These are phyloP conservation scores for Metschnikowia arizonensis DNA, from an alignment of 805 yeast species.

Conservation along the genomic window DNA sequence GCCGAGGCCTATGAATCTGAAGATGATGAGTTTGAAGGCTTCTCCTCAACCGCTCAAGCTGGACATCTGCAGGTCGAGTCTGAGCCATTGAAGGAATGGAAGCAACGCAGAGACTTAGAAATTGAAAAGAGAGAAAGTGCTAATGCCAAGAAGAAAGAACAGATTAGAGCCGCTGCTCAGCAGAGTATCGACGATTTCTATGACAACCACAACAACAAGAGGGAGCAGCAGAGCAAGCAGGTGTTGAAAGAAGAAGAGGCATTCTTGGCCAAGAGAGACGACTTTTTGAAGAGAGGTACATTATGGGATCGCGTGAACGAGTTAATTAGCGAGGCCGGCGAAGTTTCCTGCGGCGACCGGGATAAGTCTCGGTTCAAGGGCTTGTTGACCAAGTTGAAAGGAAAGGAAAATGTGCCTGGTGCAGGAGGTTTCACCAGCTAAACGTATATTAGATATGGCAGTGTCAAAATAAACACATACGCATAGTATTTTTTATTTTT, in stretches of 20 bases:
- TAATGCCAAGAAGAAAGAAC: slow-evolving; percentile 58
- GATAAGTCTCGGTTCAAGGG: slow-evolving; percentile 71
- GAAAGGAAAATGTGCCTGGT: slow-evolving; percentile 70
- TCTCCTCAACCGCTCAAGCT: slow-evolving; percentile 17
- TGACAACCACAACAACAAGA: slow-evolving; percentile 82
- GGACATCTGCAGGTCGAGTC: slow-evolving; percentile 42
- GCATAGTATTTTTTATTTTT: not conserved
- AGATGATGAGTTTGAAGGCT: slow-evolving; percentile 18
- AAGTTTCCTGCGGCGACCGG: slow-evolving; percentile 41
- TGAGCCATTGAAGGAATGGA: slow-evolving; percentile 64
- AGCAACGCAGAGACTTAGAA: slow-evolving; percentile 72
- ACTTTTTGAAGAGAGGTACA: slow-evolving; percentile 41
- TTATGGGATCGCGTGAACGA: slow-evolving; percentile 60
- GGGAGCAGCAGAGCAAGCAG: slow-evolving; percentile 60
- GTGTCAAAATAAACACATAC: not conserved
- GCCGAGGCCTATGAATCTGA: slow-evolving; percentile 41
- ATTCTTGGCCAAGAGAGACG: slow-evolving; percentile 71
- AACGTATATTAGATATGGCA: not conserved
- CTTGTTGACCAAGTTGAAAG: slow-evolving; percentile 59
- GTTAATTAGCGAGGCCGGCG: slow-evolving; percentile 45
- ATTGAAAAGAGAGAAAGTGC: slow-evolving; percentile 74
- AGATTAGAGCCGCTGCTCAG: slow-evolving; percentile 70
- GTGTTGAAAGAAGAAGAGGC: slow-evolving; percentile 66
- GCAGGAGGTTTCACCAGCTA: slow-evolving; percentile 53
- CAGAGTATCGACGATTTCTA: slow-evolving; percentile 87